Base-by-base conservation (phyloP, 2,329 filamentous ascomycete species). In the Davidsoniella neocaledoniae region DNA sequence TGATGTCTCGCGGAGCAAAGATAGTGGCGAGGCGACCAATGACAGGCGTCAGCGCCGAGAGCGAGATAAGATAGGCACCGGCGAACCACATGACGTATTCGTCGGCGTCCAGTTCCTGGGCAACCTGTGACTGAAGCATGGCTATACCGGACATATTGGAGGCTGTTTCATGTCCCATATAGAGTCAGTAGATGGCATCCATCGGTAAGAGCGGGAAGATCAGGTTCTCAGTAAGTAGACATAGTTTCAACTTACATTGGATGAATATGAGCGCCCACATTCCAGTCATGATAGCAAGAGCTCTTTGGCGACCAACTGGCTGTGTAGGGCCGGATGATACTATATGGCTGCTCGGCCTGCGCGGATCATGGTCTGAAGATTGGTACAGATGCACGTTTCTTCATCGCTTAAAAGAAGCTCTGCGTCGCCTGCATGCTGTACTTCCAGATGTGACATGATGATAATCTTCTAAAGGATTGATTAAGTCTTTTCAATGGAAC, bases 71-170 rank as follows among this genome's bases (percentile, higher is more conserved):
- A 60, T 86, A 93, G 2, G 81, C 71, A 29, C 82, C 85, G 6
- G 82, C 86, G 60, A 91, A 86, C 85, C 85, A 93, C 62, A 77
- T 83, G 36, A 78, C 79, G 50, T 77, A 68, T 50, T 79, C 77
- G 58, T 86, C 87, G 1, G 83, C 76, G 62, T 84, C 71, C 2
- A 93, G 68, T 55, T 90, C 84, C 6, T 72, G 73, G 2, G 85
- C 84, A 55, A 93, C 85, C 46, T 71, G 70, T 6, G 80, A 84
- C 64, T 91, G 86, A 1, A 82, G 83, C 50, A 86, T 88, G 5
- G 83, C 84, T 60, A 93, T 79, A 56, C 86, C 79, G 10, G 80
- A 85, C 64, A 88, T 85, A 59, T 91, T 91, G 54, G 74, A 67
- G 5, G 73, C 72, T 72, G 36, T 12, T 39, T 23, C 9, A 33